Conservation (phyloP, 768 basidiomycete genomes). For the Chalciporus piperatus region DNA sequence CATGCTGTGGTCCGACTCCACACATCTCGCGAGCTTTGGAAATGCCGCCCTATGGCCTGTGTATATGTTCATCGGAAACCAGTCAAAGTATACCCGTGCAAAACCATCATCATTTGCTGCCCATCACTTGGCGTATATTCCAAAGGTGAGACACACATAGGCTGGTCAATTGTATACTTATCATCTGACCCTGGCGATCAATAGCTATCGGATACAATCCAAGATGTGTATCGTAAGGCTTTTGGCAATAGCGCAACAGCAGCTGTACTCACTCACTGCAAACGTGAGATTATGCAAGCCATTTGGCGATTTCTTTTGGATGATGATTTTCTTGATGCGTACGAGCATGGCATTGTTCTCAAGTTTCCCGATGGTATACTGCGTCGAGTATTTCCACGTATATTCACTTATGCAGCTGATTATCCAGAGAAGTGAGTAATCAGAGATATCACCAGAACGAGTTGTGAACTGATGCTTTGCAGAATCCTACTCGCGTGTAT, state of each 20-base stretch:
- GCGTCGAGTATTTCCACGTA: constrained; percentile 7
- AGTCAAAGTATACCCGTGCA: constrained; percentile 1
- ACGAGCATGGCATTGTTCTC: constrained; percentile 18
- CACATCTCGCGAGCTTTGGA: constrained; percentile 23
- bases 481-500: constrained; percentile 21
- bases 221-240: constrained; percentile 4
- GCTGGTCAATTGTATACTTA: constrained; percentile 18
- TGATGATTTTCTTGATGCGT: constrained; percentile 22
- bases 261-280: constrained; percentile 11
- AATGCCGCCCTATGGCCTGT: constrained; percentile 14
- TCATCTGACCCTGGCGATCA: neutral
- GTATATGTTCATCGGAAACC: constrained; percentile 6
- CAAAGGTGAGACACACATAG: too few species aligned
- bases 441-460: constrained; percentile 5
- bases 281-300: constrained; percentile 24
- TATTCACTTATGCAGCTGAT: constrained; percentile 30
- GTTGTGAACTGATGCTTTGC: constrained; percentile 3
- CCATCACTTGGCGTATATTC: too few species aligned
- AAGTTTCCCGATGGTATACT: constrained; percentile 17
- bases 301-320: constrained; percentile 23
- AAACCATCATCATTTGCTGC: constrained; percentile 8
- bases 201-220: constrained; percentile 6
- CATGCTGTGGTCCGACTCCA: constrained; percentile 27
- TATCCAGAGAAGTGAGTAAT: constrained; percentile 33
- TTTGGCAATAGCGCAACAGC: neutral